Conservation (phyloP, 169 alveolate genomes). For the Cryptosporidium muris region DNA sequence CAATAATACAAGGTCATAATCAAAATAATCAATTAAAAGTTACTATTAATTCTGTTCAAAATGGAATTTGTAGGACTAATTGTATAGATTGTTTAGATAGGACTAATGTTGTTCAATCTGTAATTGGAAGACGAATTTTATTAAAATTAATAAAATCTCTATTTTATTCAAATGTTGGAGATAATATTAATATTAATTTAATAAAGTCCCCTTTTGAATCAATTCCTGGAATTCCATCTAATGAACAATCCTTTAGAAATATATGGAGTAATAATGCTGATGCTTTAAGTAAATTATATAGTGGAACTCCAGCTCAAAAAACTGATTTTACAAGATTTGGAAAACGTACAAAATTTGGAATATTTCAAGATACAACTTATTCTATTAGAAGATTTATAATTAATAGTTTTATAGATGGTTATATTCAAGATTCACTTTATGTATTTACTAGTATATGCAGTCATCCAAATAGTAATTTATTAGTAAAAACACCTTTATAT, state of each 20-base stretch:
- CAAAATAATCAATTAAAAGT: constrained; percentile 51
- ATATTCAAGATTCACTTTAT: constrained; percentile 69
- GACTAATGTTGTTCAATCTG: constrained; percentile 92
- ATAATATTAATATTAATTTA: background rate
- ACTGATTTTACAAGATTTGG: constrained; percentile 91
- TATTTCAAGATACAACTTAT: constrained; percentile 83
- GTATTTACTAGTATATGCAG: constrained; percentile 61
- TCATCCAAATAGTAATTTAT: constrained; percentile 57
- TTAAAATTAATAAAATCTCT: constrained; percentile 72
- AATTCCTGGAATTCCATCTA: constrained; percentile 75
- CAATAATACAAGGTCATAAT: constrained; percentile 41
- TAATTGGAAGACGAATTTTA: constrained; percentile 81
- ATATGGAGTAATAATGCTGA: constrained; percentile 91
- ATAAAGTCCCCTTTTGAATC: constrained; percentile 77
- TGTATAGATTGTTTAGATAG: constrained; percentile 98
- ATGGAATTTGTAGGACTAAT: constrained; percentile 93
- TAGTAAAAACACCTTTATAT: constrained; percentile 34
- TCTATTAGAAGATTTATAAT: constrained; percentile 69
- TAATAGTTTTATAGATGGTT: constrained; percentile 74
- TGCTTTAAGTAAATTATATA: constrained; percentile 83
- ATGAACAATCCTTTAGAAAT: constrained; percentile 85
- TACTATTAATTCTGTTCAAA: constrained; percentile 78
- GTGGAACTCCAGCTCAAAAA: constrained; percentile 93
- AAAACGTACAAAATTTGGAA: constrained; percentile 86
- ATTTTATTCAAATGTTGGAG: constrained; percentile 64